phyloP scores from a whole-genome alignment of 106 monocot genomes.

The Dendrobium officinale region DNA sequence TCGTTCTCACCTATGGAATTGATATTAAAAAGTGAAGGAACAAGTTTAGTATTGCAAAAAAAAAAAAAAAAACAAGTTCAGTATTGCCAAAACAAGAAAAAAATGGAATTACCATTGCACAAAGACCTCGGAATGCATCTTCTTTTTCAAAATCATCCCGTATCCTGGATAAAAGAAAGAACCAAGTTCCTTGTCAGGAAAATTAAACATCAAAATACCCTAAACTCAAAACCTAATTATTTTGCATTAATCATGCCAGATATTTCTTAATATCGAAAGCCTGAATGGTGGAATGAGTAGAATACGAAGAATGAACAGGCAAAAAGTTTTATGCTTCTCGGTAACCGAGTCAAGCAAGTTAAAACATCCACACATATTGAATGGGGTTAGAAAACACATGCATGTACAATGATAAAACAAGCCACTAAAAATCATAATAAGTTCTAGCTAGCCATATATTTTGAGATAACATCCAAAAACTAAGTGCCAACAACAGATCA shows the following conservation, averaged over 20 bases:
- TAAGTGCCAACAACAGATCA: too few relatives aligned
- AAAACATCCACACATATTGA: neutral
- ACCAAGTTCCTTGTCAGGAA: neutral
- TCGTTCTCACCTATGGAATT: slow-evolving; percentile 59
- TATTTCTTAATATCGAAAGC: neutral
- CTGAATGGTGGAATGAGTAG: neutral
- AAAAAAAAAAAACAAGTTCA: neutral
- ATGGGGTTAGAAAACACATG: neutral
- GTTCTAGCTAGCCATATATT: neutral
- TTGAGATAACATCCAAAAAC: neutral
- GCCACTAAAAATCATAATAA: neutral
- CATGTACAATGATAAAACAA: neutral
- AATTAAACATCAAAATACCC: neutral
- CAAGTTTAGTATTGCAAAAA: neutral
- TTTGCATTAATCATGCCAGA: neutral
- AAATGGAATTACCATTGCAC: slow-evolving; percentile 62
- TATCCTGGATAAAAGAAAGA: slow-evolving; percentile 44
- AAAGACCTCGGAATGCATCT: slow-evolving; percentile 91
- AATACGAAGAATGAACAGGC: neutral
- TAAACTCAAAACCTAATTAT: neutral
- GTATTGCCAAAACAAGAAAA: neutral
- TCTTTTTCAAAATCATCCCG: slow-evolving; percentile 97
- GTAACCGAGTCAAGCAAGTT: neutral
- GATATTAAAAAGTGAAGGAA: neutral
- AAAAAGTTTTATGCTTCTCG: neutral